These are phyloP conservation scores for Mikania micrantha DNA, from an alignment of 129 eudicot genomes.

Conservation along the genomic window DNA sequence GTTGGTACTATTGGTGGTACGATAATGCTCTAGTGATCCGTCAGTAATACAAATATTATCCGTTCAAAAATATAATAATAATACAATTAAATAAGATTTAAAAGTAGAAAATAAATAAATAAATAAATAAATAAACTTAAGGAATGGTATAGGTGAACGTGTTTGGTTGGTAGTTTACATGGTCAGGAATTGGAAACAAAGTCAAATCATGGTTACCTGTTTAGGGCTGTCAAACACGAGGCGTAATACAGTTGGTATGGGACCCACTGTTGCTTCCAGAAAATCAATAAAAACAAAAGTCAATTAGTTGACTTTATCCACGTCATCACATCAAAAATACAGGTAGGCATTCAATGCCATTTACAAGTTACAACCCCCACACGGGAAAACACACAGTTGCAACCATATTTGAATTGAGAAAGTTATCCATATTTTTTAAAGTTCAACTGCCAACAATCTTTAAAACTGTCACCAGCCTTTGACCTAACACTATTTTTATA, in stretches of 20 bases:
- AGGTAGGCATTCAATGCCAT: conserved; percentile 18
- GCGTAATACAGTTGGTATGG: conserved; percentile 10
- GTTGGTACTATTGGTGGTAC: no score
- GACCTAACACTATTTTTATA: not conserved
- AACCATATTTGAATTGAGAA: conserved; percentile 5
- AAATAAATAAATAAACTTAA: no score
- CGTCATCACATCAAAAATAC: not conserved
- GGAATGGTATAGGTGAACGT: no score
- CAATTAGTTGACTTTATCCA: not conserved
- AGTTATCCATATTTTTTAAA: not conserved
- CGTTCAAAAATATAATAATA: no score
- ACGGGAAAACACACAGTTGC: conserved; percentile 13
- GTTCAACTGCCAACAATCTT: not conserved
- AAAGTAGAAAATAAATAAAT: not conserved
- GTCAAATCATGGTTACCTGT: conserved; percentile 4
- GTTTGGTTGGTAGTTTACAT: not conserved
- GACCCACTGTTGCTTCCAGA: not conserved
- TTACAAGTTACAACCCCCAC: conserved; percentile 20
- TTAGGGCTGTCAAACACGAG: not conserved
- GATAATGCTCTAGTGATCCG: no score
- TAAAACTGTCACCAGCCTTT: conserved; percentile 6
- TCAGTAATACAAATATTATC: no score
- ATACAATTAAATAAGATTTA: no score
- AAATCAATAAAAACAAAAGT: not conserved
- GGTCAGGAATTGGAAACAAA: conserved; percentile 4